A percentile compares a stretch with the other conserved stretches of the same genome.
Evolutionary conservation across 179 eudicot species (phyloP).

Genomic region (Amaranthus tricolor): DNA sequence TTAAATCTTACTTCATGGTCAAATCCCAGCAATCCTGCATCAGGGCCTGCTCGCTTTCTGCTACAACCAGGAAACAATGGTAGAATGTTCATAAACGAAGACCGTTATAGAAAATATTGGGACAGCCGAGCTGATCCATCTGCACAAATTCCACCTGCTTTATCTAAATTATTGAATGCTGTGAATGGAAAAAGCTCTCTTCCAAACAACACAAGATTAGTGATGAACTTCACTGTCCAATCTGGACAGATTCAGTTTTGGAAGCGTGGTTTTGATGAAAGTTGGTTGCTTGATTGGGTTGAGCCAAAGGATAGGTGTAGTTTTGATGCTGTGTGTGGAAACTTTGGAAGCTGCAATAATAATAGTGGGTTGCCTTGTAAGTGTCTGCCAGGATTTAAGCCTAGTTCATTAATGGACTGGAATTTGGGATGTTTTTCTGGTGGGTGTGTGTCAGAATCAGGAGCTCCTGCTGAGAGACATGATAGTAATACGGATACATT

Average conservation of each 20-base stretch:
- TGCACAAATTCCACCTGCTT: neutral
- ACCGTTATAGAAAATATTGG: slow-evolving; percentile 2
- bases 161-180: neutral
- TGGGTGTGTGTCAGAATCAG: slow-evolving; percentile 27
- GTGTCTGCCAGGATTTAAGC: slow-evolving; percentile 34
- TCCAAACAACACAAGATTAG: slow-evolving; percentile 11
- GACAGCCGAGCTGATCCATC: neutral
- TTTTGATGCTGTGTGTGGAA: slow-evolving; percentile 24
- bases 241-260: slow-evolving; percentile 25
- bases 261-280: slow-evolving; percentile 4
- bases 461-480: neutral
- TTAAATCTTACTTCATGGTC: slow-evolving; percentile 19
- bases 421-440: slow-evolving; percentile 3
- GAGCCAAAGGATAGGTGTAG: slow-evolving; percentile 24
- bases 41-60: slow-evolving; percentile 8
- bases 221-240: slow-evolving; percentile 5
- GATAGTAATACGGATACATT: slow-evolving; percentile 13
- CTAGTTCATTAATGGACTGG: slow-evolving; percentile 20
- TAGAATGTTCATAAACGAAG: no score
- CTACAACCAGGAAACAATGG: neutral
- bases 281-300: slow-evolving; percentile 16
- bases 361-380: slow-evolving; percentile 16
- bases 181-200: neutral
- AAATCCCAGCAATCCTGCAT: slow-evolving; percentile 10
- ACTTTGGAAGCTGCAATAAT: slow-evolving; percentile 29